Evolutionary conservation across 106 monocot genomes (phyloP), one percentile per base, ranked within the genome.

Genomic region (Acorus gramineus): DNA sequence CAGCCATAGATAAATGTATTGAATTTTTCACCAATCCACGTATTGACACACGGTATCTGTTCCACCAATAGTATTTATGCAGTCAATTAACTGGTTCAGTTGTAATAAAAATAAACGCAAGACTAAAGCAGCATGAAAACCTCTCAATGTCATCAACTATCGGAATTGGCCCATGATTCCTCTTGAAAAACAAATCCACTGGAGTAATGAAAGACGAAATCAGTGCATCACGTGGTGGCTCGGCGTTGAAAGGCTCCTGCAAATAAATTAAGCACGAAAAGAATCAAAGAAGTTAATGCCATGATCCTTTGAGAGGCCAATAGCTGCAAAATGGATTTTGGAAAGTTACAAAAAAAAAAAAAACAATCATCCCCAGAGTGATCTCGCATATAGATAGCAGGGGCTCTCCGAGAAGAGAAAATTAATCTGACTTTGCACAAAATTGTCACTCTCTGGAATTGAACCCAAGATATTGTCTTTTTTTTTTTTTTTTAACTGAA

Each of bases 161-260:
- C 5, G 98, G 98, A 78, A 98, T 92, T 8, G 98, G 98, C 12
- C 98, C 98, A 81, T 98, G 98, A 69, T 91, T 98, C 83, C 98
- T 92, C 78, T 98, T 98, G 79, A 79, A 98, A 72, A 98, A 98
- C 67, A 81, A 69, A 68, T 98, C 85, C 8, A 84, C 79, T 2
- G 92, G 83, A 43, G 98, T 98, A 57, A 98, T 66, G 59, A 84
- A 98, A 46, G 98, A 88, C 57, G 76, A 64, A 57, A 98, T 54
- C 49, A 92, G 59, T 57, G 82, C 85, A 56, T 64, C 49, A 56
- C 98, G 88, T 9, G 61, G 74, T 10, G 98, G 98, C 66, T 98
- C 98, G 44, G 98, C 98, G 80, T 98, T 98, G 73, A 98, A 98
- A 56, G 98, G 98, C 63, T 92, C 79, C 98, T 98, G 77, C 69